A percentile compares a stretch with the other conserved stretches of the same genome.
Evolutionary conservation across 1,284 basidiomycete species (phyloP).

Genomic region (Pascua sp.): DNA sequence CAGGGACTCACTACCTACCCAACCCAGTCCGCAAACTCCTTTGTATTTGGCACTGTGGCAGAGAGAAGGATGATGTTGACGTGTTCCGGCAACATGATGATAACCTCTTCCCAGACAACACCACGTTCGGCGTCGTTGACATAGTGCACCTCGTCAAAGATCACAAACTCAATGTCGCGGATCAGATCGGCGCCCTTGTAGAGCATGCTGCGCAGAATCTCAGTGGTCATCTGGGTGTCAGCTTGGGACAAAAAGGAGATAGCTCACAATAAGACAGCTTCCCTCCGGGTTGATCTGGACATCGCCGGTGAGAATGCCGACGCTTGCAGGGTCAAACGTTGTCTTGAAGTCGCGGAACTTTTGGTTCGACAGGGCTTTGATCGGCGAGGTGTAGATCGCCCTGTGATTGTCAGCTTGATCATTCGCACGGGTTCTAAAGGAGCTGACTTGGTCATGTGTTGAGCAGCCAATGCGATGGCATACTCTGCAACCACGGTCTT

Average conservation of each 20-base stretch:
- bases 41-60: constrained; percentile 96
- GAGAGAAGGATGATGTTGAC: constrained; percentile 95
- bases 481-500: constrained; percentile 99
- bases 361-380: constrained; percentile 98
- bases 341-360: constrained; percentile 99
- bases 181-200: constrained; percentile 99
- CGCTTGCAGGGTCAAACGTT: constrained; percentile 84
- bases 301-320: constrained; percentile 97
- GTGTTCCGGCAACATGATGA: constrained; percentile 97
- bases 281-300: constrained; percentile 99
- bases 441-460: constrained; percentile 92
- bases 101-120: constrained; percentile 99
- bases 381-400: constrained; percentile 97
- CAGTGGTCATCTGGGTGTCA: constrained; percentile 76
- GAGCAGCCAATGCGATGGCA: constrained; percentile 91
- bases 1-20: constrained; percentile 61
- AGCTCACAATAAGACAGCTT: constrained; percentile 75
- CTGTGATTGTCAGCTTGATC: constrained; percentile 50
- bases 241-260: background rate
- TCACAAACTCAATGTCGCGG: constrained; percentile 97
- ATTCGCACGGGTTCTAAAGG: background rate
- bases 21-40: constrained; percentile 99
- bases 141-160: constrained; percentile 99
- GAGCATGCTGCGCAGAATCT: constrained; percentile 96
- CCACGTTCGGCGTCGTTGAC: constrained; percentile 99